Evolutionary conservation across 75 land plant species (phyloP).

Genomic region (Chamaecyparis obtusa): DNA sequence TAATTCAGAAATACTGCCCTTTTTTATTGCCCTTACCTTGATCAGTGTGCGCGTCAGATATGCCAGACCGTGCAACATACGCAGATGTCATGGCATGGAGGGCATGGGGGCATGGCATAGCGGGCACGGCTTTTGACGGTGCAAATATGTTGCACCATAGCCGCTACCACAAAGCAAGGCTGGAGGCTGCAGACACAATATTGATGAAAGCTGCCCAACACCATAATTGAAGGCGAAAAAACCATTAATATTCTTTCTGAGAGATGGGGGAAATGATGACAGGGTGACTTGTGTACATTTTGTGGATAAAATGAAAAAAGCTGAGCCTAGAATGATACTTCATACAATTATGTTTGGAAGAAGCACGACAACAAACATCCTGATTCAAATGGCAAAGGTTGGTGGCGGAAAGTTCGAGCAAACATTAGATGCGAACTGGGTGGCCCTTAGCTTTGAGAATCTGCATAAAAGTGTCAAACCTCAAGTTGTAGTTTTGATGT

Average conservation of each 20-base stretch:
- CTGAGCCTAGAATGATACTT: constrained; percentile 15
- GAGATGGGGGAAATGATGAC: constrained; percentile 23
- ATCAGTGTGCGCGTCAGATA: too few species aligned
- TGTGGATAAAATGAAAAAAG: constrained; percentile 15
- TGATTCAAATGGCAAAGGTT: background rate
- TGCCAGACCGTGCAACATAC: too few species aligned
- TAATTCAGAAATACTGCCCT: too few species aligned
- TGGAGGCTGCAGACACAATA: background rate
- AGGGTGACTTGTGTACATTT: constrained; percentile 8
- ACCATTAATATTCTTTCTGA: constrained; percentile 23
- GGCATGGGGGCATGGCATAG: too few species aligned
- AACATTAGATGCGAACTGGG: background rate
- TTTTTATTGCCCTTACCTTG: too few species aligned
- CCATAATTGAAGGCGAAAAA: constrained; percentile 11
- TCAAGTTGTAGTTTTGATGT: constrained; percentile 15
- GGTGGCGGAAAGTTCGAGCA: too few species aligned
- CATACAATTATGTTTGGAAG: constrained; percentile 37
- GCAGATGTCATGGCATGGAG: too few species aligned
- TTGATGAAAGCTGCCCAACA: background rate
- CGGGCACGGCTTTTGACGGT: too few species aligned
- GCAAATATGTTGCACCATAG: too few species aligned
- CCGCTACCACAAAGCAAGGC: too few species aligned
- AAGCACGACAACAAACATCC: background rate
- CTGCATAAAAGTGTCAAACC: constrained; percentile 22
- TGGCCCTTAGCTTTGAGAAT: constrained; percentile 18